These are phyloP conservation scores for Candida cerambycidarum DNA, from an alignment of 805 yeast species.

Conservation along the genomic window DNA sequence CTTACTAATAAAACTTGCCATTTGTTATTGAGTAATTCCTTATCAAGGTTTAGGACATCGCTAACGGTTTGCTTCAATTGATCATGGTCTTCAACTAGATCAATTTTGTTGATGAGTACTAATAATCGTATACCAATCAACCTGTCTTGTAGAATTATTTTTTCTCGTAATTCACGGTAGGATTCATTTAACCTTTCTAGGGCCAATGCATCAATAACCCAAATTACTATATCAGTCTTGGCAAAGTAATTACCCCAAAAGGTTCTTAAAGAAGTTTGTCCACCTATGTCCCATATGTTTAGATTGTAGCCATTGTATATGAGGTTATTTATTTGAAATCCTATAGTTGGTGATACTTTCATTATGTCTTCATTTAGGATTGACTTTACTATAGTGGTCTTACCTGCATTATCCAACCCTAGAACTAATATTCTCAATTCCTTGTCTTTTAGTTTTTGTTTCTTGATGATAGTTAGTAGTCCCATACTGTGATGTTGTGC, in stretches of 20 bases:
- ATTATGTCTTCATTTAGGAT: slow-evolving; percentile 51
- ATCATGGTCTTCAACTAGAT: slow-evolving; percentile 32
- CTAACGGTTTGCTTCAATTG: background rate
- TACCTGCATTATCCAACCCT: slow-evolving; percentile 91
- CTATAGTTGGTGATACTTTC: slow-evolving; percentile 83
- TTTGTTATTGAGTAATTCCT: slow-evolving; percentile 17
- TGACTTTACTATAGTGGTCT: slow-evolving; percentile 74
- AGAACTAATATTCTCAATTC: slow-evolving; percentile 74
- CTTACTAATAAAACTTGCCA: slow-evolving; percentile 32
- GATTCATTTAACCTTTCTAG: slow-evolving; percentile 65
- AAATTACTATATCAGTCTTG: slow-evolving; percentile 66
- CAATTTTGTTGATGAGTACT: slow-evolving; percentile 67
- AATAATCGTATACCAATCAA: slow-evolving; percentile 69
- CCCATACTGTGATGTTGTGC: too few relatives aligned
- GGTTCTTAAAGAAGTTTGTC: slow-evolving; percentile 39
- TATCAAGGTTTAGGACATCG: slow-evolving; percentile 19
- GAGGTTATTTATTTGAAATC: slow-evolving; percentile 75
- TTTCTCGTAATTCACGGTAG: slow-evolving; percentile 57
- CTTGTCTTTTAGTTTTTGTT: slow-evolving; percentile 76
- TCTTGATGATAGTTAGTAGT: slow-evolving; percentile 70
- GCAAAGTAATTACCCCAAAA: slow-evolving; percentile 86
- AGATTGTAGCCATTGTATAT: slow-evolving; percentile 43
- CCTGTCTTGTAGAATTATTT: slow-evolving; percentile 63
- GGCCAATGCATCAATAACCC: slow-evolving; percentile 80
- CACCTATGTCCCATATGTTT: slow-evolving; percentile 89